Evolutionary conservation across 495 filamentous ascomycete genomes (phyloP).

Genomic region (Lasiosphaeria hispida): DNA sequence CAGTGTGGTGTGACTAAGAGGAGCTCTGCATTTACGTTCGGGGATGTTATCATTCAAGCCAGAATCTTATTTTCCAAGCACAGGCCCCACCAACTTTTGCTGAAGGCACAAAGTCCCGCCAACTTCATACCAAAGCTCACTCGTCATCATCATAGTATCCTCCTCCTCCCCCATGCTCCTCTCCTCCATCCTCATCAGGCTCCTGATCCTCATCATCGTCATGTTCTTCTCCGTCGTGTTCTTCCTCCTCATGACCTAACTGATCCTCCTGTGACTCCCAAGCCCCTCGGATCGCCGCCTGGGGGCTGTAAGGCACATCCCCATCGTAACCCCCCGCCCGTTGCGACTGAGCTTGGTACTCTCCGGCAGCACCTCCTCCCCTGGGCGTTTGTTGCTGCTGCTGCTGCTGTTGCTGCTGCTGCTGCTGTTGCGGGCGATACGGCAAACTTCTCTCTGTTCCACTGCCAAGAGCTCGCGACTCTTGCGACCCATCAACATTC

Average conservation of each 20-base stretch:
- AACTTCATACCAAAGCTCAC: neutral
- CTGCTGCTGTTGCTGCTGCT: neutral
- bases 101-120: neutral
- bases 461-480: neutral
- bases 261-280: neutral
- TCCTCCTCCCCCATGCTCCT: constrained; percentile 1
- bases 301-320: neutral
- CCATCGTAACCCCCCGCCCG: neutral
- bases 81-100: neutral
- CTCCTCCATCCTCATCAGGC: constrained; percentile 1
- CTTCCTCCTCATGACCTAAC: neutral
- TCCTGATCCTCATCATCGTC: constrained; percentile 6
- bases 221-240: neutral
- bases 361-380: neutral
- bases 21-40: too few species aligned
- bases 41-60: too few species aligned
- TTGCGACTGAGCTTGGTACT: neutral
- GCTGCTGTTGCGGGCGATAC: neutral
- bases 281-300: neutral
- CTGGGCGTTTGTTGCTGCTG: neutral
- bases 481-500: neutral
- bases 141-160: neutral
- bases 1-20: too few species aligned
- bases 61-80: neutral
- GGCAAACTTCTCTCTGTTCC: constrained; percentile 1